phyloP scores from a whole-genome alignment of 192 early-diverging fungal species.

The Helicostylum pulchrum region DNA sequence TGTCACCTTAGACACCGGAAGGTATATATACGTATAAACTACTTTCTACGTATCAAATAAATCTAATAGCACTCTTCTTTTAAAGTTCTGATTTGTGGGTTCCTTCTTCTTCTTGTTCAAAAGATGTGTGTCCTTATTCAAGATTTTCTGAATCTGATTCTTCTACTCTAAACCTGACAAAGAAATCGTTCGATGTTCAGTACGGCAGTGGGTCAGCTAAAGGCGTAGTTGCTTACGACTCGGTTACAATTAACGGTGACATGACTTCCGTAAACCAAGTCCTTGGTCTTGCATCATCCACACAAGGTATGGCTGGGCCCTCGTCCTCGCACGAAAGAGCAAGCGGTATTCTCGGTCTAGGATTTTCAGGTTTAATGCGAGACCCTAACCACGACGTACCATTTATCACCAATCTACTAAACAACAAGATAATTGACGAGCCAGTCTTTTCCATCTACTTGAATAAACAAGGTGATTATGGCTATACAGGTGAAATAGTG shows the following conservation, averaged over 20 bases:
- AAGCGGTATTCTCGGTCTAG: slow-evolving; percentile 37
- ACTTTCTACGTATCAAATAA: not conserved
- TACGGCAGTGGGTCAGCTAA: slow-evolving; percentile 34
- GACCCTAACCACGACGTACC: slow-evolving; percentile 11
- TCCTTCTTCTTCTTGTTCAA: slow-evolving; percentile 22
- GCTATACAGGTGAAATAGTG: slow-evolving; percentile 41
- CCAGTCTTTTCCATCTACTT: slow-evolving; percentile 31
- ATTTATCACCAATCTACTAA: slow-evolving; percentile 21
- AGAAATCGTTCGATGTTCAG: slow-evolving; percentile 14
- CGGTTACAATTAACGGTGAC: slow-evolving; percentile 23
- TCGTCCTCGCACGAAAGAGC: slow-evolving; percentile 14
- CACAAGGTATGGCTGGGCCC: slow-evolving; percentile 20
- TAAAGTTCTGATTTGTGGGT: slow-evolving; percentile 41
- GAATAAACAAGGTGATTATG: slow-evolving; percentile 8
- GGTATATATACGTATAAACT: slow-evolving; percentile 11
- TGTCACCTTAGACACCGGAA: slow-evolving; percentile 84
- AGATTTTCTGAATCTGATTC: slow-evolving; percentile 24
- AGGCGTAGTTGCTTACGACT: slow-evolving; percentile 30
- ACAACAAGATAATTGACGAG: slow-evolving; percentile 16
- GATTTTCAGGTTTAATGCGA: slow-evolving; percentile 22
- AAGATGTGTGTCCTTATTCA: slow-evolving; percentile 15
- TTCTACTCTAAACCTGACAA: slow-evolving; percentile 22
- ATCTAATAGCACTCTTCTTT: not conserved
- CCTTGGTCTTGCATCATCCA: slow-evolving; percentile 26
- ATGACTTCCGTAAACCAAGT: slow-evolving; percentile 13